phyloP scores from a whole-genome alignment of 139 green algal genomes.

The Nannochloris sp. region DNA sequence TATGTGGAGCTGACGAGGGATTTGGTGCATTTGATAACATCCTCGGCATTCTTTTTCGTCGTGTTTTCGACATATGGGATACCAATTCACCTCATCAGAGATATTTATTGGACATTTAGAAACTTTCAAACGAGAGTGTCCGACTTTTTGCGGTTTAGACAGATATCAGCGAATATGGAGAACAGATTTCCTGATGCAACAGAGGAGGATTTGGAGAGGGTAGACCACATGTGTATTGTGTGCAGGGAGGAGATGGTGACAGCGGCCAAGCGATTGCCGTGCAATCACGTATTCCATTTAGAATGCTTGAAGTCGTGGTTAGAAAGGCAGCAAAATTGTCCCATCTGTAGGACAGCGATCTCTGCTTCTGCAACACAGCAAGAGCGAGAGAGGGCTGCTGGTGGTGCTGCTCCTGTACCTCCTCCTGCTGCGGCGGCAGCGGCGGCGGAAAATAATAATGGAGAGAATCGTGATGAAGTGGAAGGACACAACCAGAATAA shows the following conservation, averaged over 20 bases:
- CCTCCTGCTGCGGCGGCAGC: not conserved
- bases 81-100: slow-evolving; percentile 89
- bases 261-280: slow-evolving; percentile 86
- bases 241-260: slow-evolving; percentile 86
- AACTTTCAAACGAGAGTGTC: slow-evolving; percentile 84
- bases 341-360: slow-evolving; percentile 86
- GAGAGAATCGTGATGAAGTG: too few species aligned
- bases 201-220: slow-evolving; percentile 73
- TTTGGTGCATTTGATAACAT: slow-evolving; percentile 94
- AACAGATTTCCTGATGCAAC: slow-evolving; percentile 78
- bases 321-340: slow-evolving; percentile 93
- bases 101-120: slow-evolving; percentile 93
- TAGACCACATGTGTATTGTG: slow-evolving; percentile 93
- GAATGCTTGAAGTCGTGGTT: slow-evolving; percentile 96
- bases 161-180: slow-evolving; percentile 84
- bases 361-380: slow-evolving; percentile 3
- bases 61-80: slow-evolving; percentile 94
- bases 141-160: slow-evolving; percentile 90
- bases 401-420: not conserved
- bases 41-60: slow-evolving; percentile 92
- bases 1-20: slow-evolving; percentile 96
- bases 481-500: too few species aligned
- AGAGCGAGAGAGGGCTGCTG: not conserved
- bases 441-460: not conserved
- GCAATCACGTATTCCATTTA: slow-evolving; percentile 91